phyloP scores from a whole-genome alignment of 129 eudicot species.

The Pittosporum tobira region DNA sequence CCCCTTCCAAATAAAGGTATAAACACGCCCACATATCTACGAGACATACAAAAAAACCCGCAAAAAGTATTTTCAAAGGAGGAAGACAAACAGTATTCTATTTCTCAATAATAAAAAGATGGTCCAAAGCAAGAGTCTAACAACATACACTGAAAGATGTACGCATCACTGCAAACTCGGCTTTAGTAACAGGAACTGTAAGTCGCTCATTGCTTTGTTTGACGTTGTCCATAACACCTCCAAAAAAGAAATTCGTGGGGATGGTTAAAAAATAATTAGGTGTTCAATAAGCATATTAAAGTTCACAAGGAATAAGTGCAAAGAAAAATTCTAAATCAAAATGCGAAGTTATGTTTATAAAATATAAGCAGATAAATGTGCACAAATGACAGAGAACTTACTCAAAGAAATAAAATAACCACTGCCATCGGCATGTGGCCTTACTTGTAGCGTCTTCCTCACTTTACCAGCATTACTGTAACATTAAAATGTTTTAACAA shows the following conservation, averaged over 20 bases:
- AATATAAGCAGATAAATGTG: background rate
- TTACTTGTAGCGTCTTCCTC: slow-evolving; percentile 74
- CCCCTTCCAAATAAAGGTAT: too few species aligned
- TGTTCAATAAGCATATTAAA: slow-evolving; percentile 1
- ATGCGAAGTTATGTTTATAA: too few species aligned
- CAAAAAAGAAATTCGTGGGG: slow-evolving; percentile 9
- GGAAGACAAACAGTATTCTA: background rate
- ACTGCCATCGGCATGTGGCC: slow-evolving; percentile 54
- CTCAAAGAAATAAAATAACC: slow-evolving; percentile 79
- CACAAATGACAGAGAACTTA: slow-evolving; percentile 29
- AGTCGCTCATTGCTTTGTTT: slow-evolving; percentile 52
- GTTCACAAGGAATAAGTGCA: too few species aligned
- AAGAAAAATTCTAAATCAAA: too few species aligned
- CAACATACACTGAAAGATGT: slow-evolving; percentile 78
- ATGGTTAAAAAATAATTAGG: background rate
- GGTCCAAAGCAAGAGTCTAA: slow-evolving; percentile 6
- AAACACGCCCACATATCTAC: too few species aligned
- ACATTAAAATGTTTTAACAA: slow-evolving; percentile 5
- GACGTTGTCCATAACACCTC: slow-evolving; percentile 74
- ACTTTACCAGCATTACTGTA: slow-evolving; percentile 94
- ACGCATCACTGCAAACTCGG: slow-evolving; percentile 88
- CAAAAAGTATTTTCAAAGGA: background rate
- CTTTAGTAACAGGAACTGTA: slow-evolving; percentile 76
- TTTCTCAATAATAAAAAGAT: background rate
- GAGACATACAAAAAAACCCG: too few species aligned